Evolutionary conservation across 805 yeast species (phyloP), one percentile per base, ranked within the genome.

Genomic region (Candida tammaniensis): DNA sequence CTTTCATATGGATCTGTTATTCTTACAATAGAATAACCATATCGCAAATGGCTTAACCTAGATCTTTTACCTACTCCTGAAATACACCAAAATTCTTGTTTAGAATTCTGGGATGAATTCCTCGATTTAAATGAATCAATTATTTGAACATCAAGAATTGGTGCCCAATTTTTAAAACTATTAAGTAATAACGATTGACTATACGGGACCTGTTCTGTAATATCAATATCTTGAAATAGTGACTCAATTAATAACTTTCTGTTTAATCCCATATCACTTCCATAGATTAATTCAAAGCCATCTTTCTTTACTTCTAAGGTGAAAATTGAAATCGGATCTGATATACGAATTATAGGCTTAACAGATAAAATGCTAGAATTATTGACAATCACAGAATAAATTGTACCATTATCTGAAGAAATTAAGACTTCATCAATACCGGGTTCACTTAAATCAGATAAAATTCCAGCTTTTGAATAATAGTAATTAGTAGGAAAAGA

Each of bases 161-260:
- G 78, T 0, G 76, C 59, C 78, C 79, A 73, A 40, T 65, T 70
- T 23, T 55, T 58, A 48, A 59, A 65, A 34, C 56, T 65, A 2
- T 47, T 46, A 2, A 57, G 21, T 5, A 61, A 33, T 17, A 42
- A 42, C 5, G 55, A 59, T 18, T 35, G 44, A 16, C 55, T 55
- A 29, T 49, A 59, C 1, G 46, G 6, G n/a, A n/a, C n/a, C n/a
- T n/a, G n/a, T n/a, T n/a, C n/a, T 42, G 32, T 34, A 37, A 29
- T 19, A 16, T 36, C 4, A 11, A 16, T 5, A 13, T 44, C 40
- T 7, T 49, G 31, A 22, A 51, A 47, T 9, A 64, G 38, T 4
- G 50, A 50, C 1, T 49, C 42, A 4, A 70, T 44, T 3, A 57
- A 31, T 7, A 67, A 38, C 34, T 62, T 63, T 20, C 68, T 63